Evolutionary conservation across 2,329 filamentous ascomycete genomes (phyloP).

Genomic region (Aspergillus hortae): DNA sequence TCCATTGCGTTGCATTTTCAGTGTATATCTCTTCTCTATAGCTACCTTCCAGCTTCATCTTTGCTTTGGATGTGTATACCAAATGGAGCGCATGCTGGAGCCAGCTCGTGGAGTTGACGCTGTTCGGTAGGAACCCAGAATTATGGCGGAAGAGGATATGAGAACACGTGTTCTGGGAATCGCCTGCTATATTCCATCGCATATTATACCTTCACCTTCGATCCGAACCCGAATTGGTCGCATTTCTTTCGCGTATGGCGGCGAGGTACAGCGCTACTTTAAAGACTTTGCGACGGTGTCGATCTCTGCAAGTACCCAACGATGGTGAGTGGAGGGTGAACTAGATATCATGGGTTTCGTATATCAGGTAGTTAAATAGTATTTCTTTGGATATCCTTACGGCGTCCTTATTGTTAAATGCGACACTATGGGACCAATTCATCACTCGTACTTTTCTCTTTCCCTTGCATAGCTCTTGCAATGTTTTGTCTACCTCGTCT

Average conservation of each 20-base stretch:
- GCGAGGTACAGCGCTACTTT: slow-evolving; percentile 16
- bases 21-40: no score
- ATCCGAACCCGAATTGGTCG: slow-evolving; percentile 19
- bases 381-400: no score
- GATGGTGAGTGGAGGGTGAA: not conserved
- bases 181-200: slow-evolving; percentile 8
- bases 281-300: slow-evolving; percentile 15
- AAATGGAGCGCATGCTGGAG: slow-evolving; percentile 1
- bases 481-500: no score
- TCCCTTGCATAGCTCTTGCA: no score
- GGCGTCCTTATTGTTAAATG: not conserved
- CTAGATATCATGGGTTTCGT: not conserved
- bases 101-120: not conserved
- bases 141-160: slow-evolving; percentile 5
- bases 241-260: slow-evolving; percentile 15
- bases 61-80: no score
- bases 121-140: not conserved
- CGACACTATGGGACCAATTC: not conserved
- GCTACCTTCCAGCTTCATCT: no score
- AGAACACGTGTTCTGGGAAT: slow-evolving; percentile 5
- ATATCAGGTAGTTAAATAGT: no score
- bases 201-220: slow-evolving; percentile 11
- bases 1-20: not conserved
- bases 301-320: slow-evolving; percentile 17
- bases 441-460: no score